Evolutionary conservation across 352 stramenopile species (phyloP), one percentile per base, ranked within the genome.

Genomic region (Pythium myriotylum): DNA sequence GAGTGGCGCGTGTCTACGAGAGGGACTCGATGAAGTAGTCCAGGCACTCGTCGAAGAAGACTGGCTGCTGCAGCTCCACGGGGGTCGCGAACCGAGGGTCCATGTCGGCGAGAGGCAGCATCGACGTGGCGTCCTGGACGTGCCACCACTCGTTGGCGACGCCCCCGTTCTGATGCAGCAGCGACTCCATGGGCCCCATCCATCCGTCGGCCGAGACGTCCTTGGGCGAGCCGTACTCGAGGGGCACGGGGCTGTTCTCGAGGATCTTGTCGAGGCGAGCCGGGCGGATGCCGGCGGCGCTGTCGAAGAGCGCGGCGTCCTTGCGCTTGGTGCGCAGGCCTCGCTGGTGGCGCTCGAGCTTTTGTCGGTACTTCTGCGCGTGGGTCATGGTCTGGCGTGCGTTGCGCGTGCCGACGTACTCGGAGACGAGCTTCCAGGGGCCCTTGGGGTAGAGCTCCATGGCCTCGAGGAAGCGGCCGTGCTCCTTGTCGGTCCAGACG

Each of bases 381-480:
- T 75, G 68, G 10, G 68, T 75, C 61, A 68, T 68, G 33, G 62
- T 61, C 56, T 70, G 62, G 10, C 62, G 55, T 8, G 62, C 55
- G 32, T 70, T 70, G 27, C 66, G 65, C 13, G 73, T 69, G 20
- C 69, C 56, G 1, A 76, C 62, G 37, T 71, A 57, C 37, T 61
- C 50, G 1, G 66, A 72, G 43, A 81, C 75, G 5, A 65, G 39
- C 45, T 81, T 77, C 73, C 73, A 81, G 16, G 73, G 67, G 1
- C 69, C 67, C 9, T 70, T 61, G 20, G 68, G 67, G 33, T 70
- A 76, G 6, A 77, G 45, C 55, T 78, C 66, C 32, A 74, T 64
- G 12, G 66, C 66, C 19, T 73, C 60, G 1, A 81, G 42, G 59
- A 81, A 77, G 17, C 73, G 69, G 33, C 54, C 47, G 42, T 81